phyloP scores from a whole-genome alignment of 1,284 basidiomycete species.

The Fomitiporia mediterranea region DNA sequence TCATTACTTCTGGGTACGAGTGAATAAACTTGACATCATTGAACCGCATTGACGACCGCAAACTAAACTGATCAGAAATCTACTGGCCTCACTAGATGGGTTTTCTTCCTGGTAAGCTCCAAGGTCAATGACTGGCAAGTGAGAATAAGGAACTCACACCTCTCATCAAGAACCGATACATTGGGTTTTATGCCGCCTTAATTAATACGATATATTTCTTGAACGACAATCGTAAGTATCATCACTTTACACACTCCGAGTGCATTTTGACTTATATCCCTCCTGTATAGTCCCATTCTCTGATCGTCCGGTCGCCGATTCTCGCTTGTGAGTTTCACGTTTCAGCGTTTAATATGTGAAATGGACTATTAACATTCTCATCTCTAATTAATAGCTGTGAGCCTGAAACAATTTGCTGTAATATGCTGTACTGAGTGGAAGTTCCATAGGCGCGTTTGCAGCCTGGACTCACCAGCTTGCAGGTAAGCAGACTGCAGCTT shows the following conservation, averaged over 20 bases:
- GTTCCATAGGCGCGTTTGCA: neutral
- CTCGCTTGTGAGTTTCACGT: neutral
- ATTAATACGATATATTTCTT: neutral
- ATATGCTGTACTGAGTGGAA: neutral
- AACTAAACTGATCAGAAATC: neutral
- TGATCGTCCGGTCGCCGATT: neutral
- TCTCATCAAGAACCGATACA: constrained; percentile 8
- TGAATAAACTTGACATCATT: neutral
- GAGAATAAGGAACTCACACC: neutral
- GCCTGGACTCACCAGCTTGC: constrained; percentile 7
- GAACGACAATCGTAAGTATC: neutral
- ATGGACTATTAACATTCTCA: no score
- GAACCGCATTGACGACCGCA: neutral
- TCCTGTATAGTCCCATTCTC: neutral
- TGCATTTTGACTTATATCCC: neutral
- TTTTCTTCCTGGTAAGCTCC: neutral
- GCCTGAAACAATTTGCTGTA: neutral
- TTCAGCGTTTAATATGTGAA: no score
- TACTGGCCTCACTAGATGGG: neutral
- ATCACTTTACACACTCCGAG: neutral
- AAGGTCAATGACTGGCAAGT: neutral
- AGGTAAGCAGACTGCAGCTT: neutral
- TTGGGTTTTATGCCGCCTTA: constrained; percentile 2
- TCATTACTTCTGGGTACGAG: neutral
- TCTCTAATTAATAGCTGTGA: neutral